Conservation (phyloP, 768 basidiomycete species). For the Obba rivulosa region DNA sequence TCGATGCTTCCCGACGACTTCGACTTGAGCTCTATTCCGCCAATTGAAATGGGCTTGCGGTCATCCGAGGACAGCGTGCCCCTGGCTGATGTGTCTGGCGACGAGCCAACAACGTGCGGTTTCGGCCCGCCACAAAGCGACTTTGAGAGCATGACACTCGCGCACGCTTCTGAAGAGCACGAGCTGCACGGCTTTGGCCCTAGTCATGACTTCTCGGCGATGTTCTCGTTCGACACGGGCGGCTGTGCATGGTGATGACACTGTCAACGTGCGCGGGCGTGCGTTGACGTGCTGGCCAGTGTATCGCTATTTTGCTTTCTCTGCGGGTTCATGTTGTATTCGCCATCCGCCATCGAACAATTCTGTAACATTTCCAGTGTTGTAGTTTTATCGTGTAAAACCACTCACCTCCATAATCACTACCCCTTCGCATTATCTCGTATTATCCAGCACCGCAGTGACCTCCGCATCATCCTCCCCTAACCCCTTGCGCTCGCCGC, state of each 20-base stretch:
- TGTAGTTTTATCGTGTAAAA: slow-evolving; percentile 2
- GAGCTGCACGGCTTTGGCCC: slow-evolving; percentile 26
- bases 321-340: slow-evolving; percentile 10
- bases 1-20: slow-evolving; percentile 58
- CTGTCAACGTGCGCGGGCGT: slow-evolving; percentile 27
- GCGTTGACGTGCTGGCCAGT: slow-evolving; percentile 24
- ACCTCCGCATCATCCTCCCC: background rate
- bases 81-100: slow-evolving; percentile 5
- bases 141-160: slow-evolving; percentile 18
- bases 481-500: background rate
- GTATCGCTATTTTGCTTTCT: slow-evolving; percentile 17
- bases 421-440: background rate
- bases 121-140: slow-evolving; percentile 7
- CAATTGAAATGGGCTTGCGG: slow-evolving; percentile 53
- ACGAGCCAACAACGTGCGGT: slow-evolving; percentile 3
- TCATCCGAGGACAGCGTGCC: slow-evolving; percentile 32
- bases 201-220: slow-evolving; percentile 31
- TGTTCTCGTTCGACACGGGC: slow-evolving; percentile 35
- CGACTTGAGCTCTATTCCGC: slow-evolving; percentile 59
- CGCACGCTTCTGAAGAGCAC: slow-evolving; percentile 15
- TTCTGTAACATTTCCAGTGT: background rate
- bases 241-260: slow-evolving; percentile 29
- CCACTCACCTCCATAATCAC: slow-evolving; percentile 1
- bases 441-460: too few relatives aligned
- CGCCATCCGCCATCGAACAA: slow-evolving; percentile 5